Evolutionary conservation across 495 filamentous ascomycete species (phyloP), one percentile per base, ranked within the genome.

Genomic region (Delitschia confertaspora): DNA sequence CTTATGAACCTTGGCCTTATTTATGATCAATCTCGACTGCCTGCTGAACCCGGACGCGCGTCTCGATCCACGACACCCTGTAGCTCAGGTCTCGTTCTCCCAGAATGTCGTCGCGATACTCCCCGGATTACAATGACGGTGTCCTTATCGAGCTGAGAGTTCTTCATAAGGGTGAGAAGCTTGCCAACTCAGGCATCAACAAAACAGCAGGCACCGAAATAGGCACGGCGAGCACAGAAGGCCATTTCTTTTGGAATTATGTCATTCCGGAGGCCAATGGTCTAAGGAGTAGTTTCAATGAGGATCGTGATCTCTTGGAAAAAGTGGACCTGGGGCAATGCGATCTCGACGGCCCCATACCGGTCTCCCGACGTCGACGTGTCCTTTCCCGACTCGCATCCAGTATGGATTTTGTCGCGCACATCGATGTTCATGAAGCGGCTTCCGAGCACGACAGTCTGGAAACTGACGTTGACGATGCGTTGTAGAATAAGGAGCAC

Each of bases 31-130:
- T n/a, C n/a, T n/a, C n/a, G n/a, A n/a, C n/a, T n/a, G n/a, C n/a
- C n/a, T n/a, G n/a, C n/a, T n/a, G 86, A 5, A 94, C 85, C 6
- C 86, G 80, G 21, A 80, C 81, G 5, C 83, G 87, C 21, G 75
- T 75, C 68, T 93, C 86, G 55, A 82, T 89, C 70, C 85, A 93
- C 48, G 70, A 79, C 86, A 93, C 93, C 69, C 93, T 93, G 69
- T 93, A 94, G 86, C 86, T 93, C 26, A 94, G 64, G 0, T 82
- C 82, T 18, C 86, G 74, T 64, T 94, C 86, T 25, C 86, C 86
- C 6, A 94, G 75, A 85, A 93, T 93, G 59, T 94, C 86, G 40
- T 86, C 86, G 60, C 93, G 86, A 53, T 94, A 86, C 35, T n/a
- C 86, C 83, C 35, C 78, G 83, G 64, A 94, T 93, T 33, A 93